Evolutionary conservation across 768 basidiomycete species (phyloP).

Genomic region (Suillus hirtellus): DNA sequence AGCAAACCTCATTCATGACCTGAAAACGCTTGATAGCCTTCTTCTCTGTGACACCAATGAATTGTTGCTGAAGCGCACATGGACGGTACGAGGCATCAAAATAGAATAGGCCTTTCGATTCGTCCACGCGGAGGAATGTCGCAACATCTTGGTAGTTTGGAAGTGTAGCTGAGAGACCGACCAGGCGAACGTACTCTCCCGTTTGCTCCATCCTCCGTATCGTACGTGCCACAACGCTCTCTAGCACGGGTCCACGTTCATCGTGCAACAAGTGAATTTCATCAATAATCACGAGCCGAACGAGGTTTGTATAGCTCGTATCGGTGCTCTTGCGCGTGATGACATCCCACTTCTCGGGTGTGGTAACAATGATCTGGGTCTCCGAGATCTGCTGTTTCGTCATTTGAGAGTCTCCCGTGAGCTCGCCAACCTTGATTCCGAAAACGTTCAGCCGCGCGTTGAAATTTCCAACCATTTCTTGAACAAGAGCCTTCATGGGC

Average conservation of each 20-base stretch:
- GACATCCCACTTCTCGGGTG: slow-evolving; percentile 99
- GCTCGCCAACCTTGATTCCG: slow-evolving; percentile 87
- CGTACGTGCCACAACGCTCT: slow-evolving; percentile 86
- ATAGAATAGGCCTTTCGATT: slow-evolving; percentile 91
- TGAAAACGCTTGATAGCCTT: slow-evolving; percentile 99
- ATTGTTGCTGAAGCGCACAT: slow-evolving; percentile 94
- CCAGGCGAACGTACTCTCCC: slow-evolving; percentile 86
- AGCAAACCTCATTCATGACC: slow-evolving; percentile 98
- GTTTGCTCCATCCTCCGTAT: slow-evolving; percentile 96
- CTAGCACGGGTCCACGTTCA: slow-evolving; percentile 95
- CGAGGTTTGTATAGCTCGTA: slow-evolving; percentile 94
- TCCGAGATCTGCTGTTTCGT: slow-evolving; percentile 97
- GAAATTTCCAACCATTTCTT: slow-evolving; percentile 98
- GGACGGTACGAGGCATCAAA: slow-evolving; percentile 95
- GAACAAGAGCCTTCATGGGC: slow-evolving; percentile 98
- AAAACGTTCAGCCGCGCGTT: slow-evolving; percentile 65
- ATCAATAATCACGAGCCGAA: slow-evolving; percentile 94
- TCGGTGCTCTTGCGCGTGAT: slow-evolving; percentile 98
- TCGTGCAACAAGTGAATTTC: slow-evolving; percentile 98
- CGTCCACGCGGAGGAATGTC: slow-evolving; percentile 93
- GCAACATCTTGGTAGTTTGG: slow-evolving; percentile 99
- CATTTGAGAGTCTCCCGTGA: slow-evolving; percentile 97
- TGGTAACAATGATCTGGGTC: slow-evolving; percentile 97
- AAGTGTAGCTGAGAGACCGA: slow-evolving; percentile 95
- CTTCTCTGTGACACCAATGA: slow-evolving; percentile 97